A percentile compares a stretch with the other conserved stretches of the same genome.
Conservation (phyloP, 345 rosid species). For the Eucalyptus globulus region DNA sequence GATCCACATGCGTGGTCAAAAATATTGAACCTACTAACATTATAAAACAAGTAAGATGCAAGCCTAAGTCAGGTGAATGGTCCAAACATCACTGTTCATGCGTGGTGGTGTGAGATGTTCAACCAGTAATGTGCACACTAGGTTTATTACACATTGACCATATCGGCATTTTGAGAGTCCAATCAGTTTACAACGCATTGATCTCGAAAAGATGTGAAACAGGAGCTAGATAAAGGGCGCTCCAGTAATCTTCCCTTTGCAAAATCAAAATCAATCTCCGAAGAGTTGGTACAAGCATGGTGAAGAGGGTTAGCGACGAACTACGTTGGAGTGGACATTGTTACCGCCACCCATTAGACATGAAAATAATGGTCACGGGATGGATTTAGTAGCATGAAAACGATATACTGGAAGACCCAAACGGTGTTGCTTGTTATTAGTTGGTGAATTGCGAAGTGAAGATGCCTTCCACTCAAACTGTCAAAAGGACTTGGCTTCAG, state of each 20-base stretch:
- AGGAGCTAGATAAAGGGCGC: not conserved
- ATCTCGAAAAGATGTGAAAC: not conserved
- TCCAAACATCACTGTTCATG: no score
- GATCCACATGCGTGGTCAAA: no score
- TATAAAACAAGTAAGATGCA: no score
- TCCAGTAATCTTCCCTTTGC: not conserved
- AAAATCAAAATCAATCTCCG: not conserved
- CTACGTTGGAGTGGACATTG: not conserved
- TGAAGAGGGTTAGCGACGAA: not conserved
- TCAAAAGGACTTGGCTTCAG: no score
- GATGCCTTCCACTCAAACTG: no score
- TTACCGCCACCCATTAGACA: not conserved
- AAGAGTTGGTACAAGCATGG: not conserved
- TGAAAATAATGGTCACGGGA: no score
- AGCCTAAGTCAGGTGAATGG: no score
- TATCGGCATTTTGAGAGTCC: not conserved
- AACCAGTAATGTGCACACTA: no score
- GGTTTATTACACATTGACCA: not conserved
- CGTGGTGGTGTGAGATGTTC: no score
- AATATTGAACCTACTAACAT: no score
- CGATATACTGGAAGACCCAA: no score
- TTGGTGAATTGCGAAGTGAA: fast-evolving
- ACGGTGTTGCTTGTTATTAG: not conserved
- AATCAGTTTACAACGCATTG: not conserved
- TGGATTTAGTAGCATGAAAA: no score